Conservation (phyloP, 768 basidiomycete species). For the Suillus plorans region DNA sequence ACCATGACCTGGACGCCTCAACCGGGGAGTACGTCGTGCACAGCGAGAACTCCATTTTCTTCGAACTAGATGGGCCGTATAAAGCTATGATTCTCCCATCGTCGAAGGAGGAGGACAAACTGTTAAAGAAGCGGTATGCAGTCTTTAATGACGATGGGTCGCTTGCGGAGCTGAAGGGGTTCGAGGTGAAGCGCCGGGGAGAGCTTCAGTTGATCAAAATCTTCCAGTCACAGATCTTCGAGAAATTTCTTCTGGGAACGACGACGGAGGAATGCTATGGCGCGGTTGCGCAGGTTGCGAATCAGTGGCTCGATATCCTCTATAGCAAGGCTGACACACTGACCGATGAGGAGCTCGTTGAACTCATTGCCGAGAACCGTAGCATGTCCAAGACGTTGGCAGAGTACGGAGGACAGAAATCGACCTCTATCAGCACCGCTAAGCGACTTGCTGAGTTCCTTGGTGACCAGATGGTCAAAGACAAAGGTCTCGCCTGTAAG, state of each 20-base stretch:
- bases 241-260: slow-evolving; percentile 90
- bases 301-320: slow-evolving; percentile 97
- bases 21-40: slow-evolving; percentile 84
- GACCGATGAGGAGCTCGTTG: slow-evolving; percentile 89
- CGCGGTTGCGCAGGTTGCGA: slow-evolving; percentile 88
- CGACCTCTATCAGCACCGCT: slow-evolving; percentile 97
- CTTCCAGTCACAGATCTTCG: slow-evolving; percentile 98
- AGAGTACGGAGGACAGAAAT: slow-evolving; percentile 96
- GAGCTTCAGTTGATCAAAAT: slow-evolving; percentile 99
- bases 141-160: slow-evolving; percentile 98
- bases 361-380: slow-evolving; percentile 97
- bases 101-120: slow-evolving; percentile 98
- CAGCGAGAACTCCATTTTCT: slow-evolving; percentile 98
- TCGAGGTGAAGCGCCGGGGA: slow-evolving; percentile 97
- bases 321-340: slow-evolving; percentile 84
- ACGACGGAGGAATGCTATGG: slow-evolving; percentile 96
- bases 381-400: slow-evolving; percentile 97
- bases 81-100: slow-evolving; percentile 99
- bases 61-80: slow-evolving; percentile 98
- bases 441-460: slow-evolving; percentile 93
- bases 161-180: slow-evolving; percentile 97
- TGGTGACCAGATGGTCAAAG: slow-evolving; percentile 98
- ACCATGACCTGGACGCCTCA: slow-evolving; percentile 86
- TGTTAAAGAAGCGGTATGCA: slow-evolving; percentile 97
- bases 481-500: slow-evolving; percentile 97